These are phyloP conservation scores for Urtica urens DNA, from an alignment of 306 rosid species.

Conservation along the genomic window DNA sequence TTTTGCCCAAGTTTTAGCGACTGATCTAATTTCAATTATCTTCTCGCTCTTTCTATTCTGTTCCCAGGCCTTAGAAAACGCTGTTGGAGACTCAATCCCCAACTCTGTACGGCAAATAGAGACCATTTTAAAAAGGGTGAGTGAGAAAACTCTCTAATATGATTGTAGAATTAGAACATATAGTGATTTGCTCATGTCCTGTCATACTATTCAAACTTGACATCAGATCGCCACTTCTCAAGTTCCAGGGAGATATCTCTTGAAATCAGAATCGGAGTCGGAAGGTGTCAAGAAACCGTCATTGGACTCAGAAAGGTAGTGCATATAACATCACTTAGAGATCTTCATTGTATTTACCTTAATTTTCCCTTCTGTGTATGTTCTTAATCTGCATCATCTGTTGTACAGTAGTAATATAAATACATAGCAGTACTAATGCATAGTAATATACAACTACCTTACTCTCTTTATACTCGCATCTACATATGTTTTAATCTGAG, in stretches of 20 bases:
- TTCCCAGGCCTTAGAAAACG: slow-evolving; percentile 72
- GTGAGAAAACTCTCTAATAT: slow-evolving; percentile 19
- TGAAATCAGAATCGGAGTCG: slow-evolving; percentile 51
- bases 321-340: no score
- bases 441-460: not conserved
- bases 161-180: slow-evolving; percentile 15
- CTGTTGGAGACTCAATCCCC: slow-evolving; percentile 63
- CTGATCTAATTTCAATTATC: slow-evolving; percentile 10
- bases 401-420: not conserved
- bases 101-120: slow-evolving; percentile 57
- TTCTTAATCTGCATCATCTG: not conserved
- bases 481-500: no score
- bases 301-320: slow-evolving; percentile 74
- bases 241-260: slow-evolving; percentile 63
- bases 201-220: slow-evolving; percentile 30
- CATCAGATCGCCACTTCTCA: slow-evolving; percentile 70
- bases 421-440: not conserved
- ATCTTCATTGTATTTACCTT: not conserved
- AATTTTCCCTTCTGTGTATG: not conserved
- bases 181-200: slow-evolving; percentile 12
- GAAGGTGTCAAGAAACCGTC: slow-evolving; percentile 58
- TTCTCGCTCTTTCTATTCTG: slow-evolving; percentile 7
- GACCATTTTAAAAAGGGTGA: slow-evolving; percentile 66
- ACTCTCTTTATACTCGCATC: no score
- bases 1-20: not conserved